A percentile compares a stretch with the other conserved stretches of the same genome.
Conservation (phyloP, 768 basidiomycete genomes). For the Phlebiopsis flavidoalba region DNA sequence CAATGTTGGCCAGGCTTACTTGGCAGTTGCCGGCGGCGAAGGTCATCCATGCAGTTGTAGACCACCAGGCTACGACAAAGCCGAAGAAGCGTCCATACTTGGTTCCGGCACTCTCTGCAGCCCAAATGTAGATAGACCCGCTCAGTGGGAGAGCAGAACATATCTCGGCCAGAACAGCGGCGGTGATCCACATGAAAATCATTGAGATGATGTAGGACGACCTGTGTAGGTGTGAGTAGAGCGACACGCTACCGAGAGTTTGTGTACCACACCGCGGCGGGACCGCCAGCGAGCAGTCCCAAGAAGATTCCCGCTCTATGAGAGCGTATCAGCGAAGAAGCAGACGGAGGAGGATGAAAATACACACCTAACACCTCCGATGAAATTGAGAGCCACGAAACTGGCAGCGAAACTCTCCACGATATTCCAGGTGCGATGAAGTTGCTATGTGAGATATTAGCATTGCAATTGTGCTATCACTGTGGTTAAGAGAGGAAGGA, state of each 20-base stretch:
- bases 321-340: background rate
- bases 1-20: conserved; percentile 33
- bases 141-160: conserved; percentile 85
- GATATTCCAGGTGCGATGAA: conserved; percentile 82
- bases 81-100: conserved; percentile 85
- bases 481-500: background rate
- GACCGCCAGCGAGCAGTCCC: conserved; percentile 80
- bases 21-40: conserved; percentile 87
- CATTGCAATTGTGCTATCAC: background rate
- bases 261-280: conserved; percentile 77
- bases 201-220: conserved; percentile 80
- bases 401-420: conserved; percentile 85
- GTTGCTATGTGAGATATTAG: conserved; percentile 44
- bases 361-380: conserved; percentile 73
- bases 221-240: conserved; percentile 39
- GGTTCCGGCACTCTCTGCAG: conserved; percentile 86
- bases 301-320: conserved; percentile 72
- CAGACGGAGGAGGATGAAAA: background rate
- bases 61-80: conserved; percentile 91
- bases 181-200: conserved; percentile 85
- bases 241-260: background rate
- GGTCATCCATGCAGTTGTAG: conserved; percentile 94
- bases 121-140: conserved; percentile 94
- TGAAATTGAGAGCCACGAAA: conserved; percentile 87
- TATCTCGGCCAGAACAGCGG: conserved; percentile 82